Percentiles rank a stretch among this genome's conserved stretches.
Evolutionary conservation across 345 rosid species (phyloP).

Genomic region (Euphorbia lathyris): DNA sequence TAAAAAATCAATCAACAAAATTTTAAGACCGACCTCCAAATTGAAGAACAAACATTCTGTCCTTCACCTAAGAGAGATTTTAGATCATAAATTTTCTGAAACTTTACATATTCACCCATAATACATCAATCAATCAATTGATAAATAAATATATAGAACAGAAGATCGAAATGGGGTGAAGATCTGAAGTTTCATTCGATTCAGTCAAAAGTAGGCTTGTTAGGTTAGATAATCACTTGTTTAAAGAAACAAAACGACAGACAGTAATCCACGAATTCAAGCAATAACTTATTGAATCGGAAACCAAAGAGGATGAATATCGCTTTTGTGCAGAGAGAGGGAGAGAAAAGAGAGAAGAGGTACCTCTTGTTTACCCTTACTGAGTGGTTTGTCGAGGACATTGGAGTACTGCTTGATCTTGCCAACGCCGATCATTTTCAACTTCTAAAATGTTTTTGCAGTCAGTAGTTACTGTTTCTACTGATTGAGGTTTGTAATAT

Average conservation of each 20-base stretch:
- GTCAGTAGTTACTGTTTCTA: background rate
- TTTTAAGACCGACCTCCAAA: background rate
- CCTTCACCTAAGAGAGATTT: background rate
- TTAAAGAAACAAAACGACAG: background rate
- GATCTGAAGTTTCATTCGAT: background rate
- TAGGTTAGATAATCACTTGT: background rate
- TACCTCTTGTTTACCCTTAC: slow-evolving; percentile 99
- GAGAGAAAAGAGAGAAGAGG: too few species aligned
- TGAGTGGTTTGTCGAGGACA: slow-evolving; percentile 90
- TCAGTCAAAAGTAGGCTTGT: background rate
- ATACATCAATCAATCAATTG: background rate
- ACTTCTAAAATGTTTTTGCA: background rate
- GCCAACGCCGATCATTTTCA: slow-evolving; percentile 81
- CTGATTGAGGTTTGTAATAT: background rate
- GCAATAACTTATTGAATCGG: background rate
- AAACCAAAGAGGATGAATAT: background rate
- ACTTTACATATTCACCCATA: background rate
- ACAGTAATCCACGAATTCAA: background rate
- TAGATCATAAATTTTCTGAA: background rate
- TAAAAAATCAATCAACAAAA: background rate
- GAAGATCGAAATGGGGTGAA: background rate
- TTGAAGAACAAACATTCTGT: background rate
- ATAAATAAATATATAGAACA: background rate
- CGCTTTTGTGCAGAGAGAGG: slow-evolving; percentile 8
- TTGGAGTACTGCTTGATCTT: slow-evolving; percentile 94